Percentiles rank a stretch among this genome's conserved stretches.
Evolutionary conservation across 306 rosid genomes (phyloP).

Genomic region (Delonix regia): DNA sequence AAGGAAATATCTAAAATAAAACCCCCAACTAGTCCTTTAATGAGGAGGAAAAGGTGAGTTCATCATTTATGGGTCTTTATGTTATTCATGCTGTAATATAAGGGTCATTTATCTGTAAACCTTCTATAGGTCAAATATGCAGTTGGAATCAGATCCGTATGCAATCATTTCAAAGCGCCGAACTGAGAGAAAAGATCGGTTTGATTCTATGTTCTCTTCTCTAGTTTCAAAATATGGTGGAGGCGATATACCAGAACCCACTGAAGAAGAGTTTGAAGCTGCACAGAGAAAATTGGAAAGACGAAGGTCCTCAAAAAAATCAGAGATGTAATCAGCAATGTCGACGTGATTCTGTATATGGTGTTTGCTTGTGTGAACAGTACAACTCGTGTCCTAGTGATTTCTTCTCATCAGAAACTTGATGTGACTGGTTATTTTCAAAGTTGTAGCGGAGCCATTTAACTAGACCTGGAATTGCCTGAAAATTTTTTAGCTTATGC

Average conservation of each 20-base stretch:
- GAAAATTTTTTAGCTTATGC: neutral
- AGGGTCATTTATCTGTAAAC: conserved; percentile 16
- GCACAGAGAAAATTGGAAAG: conserved; percentile 70
- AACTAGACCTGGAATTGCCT: neutral
- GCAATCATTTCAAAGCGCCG: conserved; percentile 69
- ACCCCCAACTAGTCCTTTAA: conserved; percentile 77
- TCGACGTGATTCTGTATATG: neutral
- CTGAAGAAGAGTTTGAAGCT: conserved; percentile 87
- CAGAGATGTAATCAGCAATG: conserved; percentile 47
- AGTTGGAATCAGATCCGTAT: conserved; percentile 58
- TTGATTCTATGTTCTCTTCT: conserved; percentile 79
- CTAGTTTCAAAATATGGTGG: conserved; percentile 81
- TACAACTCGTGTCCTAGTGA: neutral
- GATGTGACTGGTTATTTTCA: conserved; percentile 23
- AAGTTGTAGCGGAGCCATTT: neutral
- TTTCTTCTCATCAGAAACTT: conserved; percentile 8
- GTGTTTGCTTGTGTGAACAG: neutral
- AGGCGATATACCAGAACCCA: conserved; percentile 59
- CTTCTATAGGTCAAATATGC: conserved; percentile 58
- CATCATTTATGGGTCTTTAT: conserved; percentile 1
- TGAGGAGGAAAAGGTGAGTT: conserved; percentile 63
- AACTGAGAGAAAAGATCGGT: conserved; percentile 64
- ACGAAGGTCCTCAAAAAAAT: conserved; percentile 58
- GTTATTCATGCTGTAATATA: neutral
- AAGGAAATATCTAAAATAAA: conserved; percentile 71